Evolutionary conservation across 2,329 filamentous ascomycete genomes (phyloP).

Genomic region (Aureobasidium sp.): DNA sequence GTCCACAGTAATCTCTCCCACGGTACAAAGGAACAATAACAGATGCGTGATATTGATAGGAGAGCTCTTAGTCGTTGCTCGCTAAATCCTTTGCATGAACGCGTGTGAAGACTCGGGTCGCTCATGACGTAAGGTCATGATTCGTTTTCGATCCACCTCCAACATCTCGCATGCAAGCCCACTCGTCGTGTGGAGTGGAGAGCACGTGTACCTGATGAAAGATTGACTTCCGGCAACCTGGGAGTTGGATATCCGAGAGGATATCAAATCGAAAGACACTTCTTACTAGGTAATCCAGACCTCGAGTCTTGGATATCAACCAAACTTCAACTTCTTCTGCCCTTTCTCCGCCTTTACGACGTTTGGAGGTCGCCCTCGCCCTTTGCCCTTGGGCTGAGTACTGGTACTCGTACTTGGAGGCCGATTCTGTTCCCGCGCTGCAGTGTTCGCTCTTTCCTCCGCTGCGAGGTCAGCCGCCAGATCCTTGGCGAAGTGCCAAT

Average conservation of each 20-base stretch:
- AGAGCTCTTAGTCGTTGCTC: background rate
- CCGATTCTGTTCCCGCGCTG: slow-evolving; percentile 15
- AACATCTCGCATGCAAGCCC: background rate
- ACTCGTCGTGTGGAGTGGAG: background rate
- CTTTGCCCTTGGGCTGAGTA: slow-evolving; percentile 17
- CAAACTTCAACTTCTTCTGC: slow-evolving; percentile 38
- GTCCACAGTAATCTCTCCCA: background rate
- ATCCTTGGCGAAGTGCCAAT: slow-evolving; percentile 92
- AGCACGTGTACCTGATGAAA: background rate
- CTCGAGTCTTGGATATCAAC: slow-evolving; percentile 16
- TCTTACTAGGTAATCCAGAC: background rate
- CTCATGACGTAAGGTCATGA: background rate
- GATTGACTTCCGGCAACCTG: background rate
- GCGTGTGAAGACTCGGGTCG: background rate
- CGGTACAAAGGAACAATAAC: background rate
- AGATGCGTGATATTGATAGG: background rate
- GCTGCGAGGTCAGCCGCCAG: slow-evolving; percentile 71
- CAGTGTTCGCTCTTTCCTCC: slow-evolving; percentile 39
- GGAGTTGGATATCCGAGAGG: background rate
- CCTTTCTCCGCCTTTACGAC: slow-evolving; percentile 31
- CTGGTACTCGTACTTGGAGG: background rate
- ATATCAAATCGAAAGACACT: background rate
- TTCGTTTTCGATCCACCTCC: background rate
- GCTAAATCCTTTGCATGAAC: background rate
- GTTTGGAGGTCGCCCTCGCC: slow-evolving; percentile 29